Base-by-base conservation (phyloP, 331 rosid species). In the Stylosanthes scabra region DNA sequence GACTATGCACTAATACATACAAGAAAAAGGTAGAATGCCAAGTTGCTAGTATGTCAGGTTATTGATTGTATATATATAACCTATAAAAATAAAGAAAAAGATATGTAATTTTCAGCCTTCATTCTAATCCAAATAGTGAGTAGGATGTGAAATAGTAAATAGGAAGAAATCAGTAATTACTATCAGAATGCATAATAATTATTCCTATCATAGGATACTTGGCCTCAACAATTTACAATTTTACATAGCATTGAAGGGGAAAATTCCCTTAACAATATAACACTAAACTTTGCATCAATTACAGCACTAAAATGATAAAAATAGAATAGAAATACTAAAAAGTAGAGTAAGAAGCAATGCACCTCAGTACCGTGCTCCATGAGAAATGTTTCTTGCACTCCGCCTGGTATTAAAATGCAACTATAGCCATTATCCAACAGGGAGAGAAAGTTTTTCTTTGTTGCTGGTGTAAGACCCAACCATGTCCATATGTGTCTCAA, bases 401-500 rank as follows among this genome's bases (percentile, higher is more conserved):
- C 98, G 55, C 98, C 98, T 13, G 98, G 98, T 57, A 93, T 82
- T 65, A 93, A 11, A 67, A 93, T 77, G 63, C 98, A 93, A 80
- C 98, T 93, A 72, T 84, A 85, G 49, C 96, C 98, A 51, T 87
- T 78, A 13, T 72, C 77, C 66, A 90, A 75, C 59, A 75, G 76
- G 80, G 93, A 85, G 73, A 61, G 28, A 27, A 90, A 93, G 44
- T 86, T 93, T 58, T 80, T 84, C 89, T 3, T 93, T 28, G 93
- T 42, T 6, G 85, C 98, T 3, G 97, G 66, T 3, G 90, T 28
- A 31, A 93, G 89, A 70, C 98, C 98, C 85, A 90, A 67, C 98
- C 98, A 93, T 63, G 97, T 90, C 98, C 98, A 90, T 75, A 90
- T 83, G 76, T 93, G 98, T 78, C 98, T 87, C 83, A 93, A 55